Conservation (phyloP, 2,329 filamentous ascomycete species). For the Endocalyx cinctus region DNA sequence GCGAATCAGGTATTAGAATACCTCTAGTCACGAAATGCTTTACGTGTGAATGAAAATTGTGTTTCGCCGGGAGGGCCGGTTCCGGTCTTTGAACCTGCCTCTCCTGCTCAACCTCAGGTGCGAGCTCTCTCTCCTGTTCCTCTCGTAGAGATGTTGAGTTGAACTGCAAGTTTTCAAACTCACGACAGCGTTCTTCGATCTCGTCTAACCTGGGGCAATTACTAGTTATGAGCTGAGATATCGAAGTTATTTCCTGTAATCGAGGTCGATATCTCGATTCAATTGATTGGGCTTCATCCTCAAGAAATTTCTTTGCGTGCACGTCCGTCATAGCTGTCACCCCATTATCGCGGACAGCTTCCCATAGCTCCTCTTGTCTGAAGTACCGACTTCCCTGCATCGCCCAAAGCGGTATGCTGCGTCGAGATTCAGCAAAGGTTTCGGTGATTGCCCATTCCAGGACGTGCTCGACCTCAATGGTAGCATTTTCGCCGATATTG, state of each 20-base stretch:
- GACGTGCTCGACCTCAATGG: conserved; percentile 49
- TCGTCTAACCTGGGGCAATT: not conserved
- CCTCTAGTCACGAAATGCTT: conserved; percentile 3
- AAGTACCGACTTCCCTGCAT: conserved; percentile 51
- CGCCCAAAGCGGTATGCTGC: conserved; percentile 54
- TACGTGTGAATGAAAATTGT: conserved; percentile 6
- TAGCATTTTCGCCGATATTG: not conserved
- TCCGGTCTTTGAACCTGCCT: conserved; percentile 17
- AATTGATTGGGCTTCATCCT: conserved; percentile 49
- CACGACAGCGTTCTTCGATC: conserved; percentile 27
- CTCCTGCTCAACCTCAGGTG: conserved; percentile 59
- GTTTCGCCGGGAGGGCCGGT: conserved; percentile 2
- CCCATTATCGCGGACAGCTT: conserved; percentile 1
- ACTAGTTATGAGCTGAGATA: not conserved
- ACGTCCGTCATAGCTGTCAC: conserved; percentile 9
- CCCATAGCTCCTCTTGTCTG: conserved; percentile 33
- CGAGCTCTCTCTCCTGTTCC: conserved; percentile 65
- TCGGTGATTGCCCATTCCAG: conserved; percentile 56
- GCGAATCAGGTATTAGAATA: not conserved
- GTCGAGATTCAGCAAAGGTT: conserved; percentile 44
- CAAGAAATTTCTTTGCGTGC: conserved; percentile 42
- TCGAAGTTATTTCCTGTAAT: not conserved
- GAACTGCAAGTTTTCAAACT: conserved; percentile 26
- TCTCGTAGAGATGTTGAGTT: conserved; percentile 44
- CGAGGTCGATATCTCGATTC: conserved; percentile 45